Base-by-base conservation (phyloP, 495 filamentous ascomycete genomes). In the Daldinia loculata region DNA sequence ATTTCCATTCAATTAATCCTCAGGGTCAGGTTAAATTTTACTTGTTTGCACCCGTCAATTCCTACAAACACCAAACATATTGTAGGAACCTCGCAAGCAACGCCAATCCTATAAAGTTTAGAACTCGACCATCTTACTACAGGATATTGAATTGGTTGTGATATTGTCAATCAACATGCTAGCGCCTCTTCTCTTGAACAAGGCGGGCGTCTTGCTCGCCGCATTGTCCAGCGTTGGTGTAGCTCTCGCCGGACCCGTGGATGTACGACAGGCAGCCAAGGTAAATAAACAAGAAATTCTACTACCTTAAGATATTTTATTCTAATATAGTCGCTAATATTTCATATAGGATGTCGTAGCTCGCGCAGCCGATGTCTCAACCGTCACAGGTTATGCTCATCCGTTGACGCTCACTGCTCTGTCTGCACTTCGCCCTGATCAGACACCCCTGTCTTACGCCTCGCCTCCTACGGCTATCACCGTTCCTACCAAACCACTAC, bases 321-420 rank as follows among this genome's bases (percentile, higher is more conserved):
- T 48, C 0, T 0, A 24, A 30, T 48, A 24, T 14, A 26, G 12
- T 59, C 9, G 38, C 63, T 71, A 63, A 71, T 17, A 8, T 48
- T 38, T 48, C 9, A 65, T 27, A 60, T 17, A 72, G 70, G 26
- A 43, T 34, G 32, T 34, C 12, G 56, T 56, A 26, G 43, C 32
- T 39, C 56, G 52, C 11, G 27, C 27, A 27, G 61, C 56, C 51
- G n/a, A 53, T 6, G 56, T 56, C 17, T 73, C 75, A 53, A 77
- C 75, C 58, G 26, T 77, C 52, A 77, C 72, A 0, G 67, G 66
- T 36, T 69, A 68, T 11, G 73, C 75, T 48, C 75, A 77, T 19
- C 75, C 75, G 1, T 30, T 77, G 45, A 71, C 62, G 24, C 71
- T 71, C 64, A 51, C 52, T 36, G 52, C 75, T 32, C 65, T 77